Evolutionary conservation across 768 basidiomycete species (phyloP), one percentile per base, ranked within the genome.

Genomic region (Kwoniella bestiolae): DNA sequence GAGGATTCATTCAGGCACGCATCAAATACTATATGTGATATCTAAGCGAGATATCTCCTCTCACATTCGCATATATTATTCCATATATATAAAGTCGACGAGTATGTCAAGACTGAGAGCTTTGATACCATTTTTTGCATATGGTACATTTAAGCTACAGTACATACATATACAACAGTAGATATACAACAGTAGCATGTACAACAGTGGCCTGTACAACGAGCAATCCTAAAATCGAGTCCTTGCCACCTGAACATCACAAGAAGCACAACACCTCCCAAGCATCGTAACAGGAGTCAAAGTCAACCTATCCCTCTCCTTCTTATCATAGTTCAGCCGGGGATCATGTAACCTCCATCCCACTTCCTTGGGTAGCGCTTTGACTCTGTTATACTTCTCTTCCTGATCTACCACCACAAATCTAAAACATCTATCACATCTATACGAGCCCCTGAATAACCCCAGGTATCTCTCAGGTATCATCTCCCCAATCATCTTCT

Each of bases 391-490:
- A 0, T 41, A 14, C 38, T 1, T 2, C 1, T 41, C 38, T 11
- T 16, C 5, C 12, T 41, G 12, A 16, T 41, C 12, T 41, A 41
- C 1, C 1, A 41, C 18, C 0, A 14, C 18, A 23, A 55, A 1
- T 34, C 23, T 23, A 9, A 5, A 55, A 34, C 52, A 55, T 21
- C 29, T 55, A n/a, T 55, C 52, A 34, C 52, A 55, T 26, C 16
- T 21, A 55, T 55, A 55, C 18, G 52, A 32, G 5, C 34, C 8
- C 23, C 23, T 5, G 23, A 18, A 55, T 21, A 38, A 3, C n/a
- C 18, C 32, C 12, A 55, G 23, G 23, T 55, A 35, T 34, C 32
- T 32, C 18, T 16, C 14, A 55, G 52, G 52, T 2, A 55, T 5
- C 14, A 18, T n/a, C 16, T 55, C 32, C 23, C 34, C 23, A 6